These are phyloP conservation scores for Grosmannia huntii DNA, from an alignment of 2,329 filamentous ascomycete species.

Conservation along the genomic window DNA sequence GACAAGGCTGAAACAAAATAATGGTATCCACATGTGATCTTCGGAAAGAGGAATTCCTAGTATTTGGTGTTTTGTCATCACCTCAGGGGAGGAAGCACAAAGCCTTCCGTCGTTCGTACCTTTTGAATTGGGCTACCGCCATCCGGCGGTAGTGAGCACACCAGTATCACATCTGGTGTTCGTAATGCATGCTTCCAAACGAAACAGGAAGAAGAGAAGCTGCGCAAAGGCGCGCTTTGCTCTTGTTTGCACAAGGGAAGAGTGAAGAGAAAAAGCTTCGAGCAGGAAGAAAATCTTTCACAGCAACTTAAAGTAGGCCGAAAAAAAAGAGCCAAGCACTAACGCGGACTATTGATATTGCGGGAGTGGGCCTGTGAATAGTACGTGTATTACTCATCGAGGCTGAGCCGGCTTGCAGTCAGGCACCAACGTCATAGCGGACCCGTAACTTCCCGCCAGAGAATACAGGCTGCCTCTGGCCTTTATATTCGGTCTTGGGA, in stretches of 20 bases:
- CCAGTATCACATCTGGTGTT: not conserved
- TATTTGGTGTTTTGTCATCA: conserved; percentile 48
- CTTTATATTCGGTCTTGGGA: not conserved
- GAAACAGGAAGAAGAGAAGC: not conserved
- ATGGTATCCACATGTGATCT: conserved; percentile 48
- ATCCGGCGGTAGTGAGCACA: not conserved
- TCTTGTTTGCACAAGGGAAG: not conserved
- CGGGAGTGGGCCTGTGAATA: not conserved
- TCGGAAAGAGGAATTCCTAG: conserved; percentile 58
- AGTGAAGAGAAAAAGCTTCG: not conserved
- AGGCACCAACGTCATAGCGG: not conserved
- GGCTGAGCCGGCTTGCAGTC: too few relatives aligned
- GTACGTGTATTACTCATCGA: not conserved
- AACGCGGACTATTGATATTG: not conserved
- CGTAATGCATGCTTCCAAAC: too few relatives aligned
- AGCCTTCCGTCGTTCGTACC: conserved; percentile 25
- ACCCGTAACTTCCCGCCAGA: not conserved
- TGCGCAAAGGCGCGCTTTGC: not conserved
- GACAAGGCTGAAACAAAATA: conserved; percentile 53
- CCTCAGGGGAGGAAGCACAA: conserved; percentile 17
- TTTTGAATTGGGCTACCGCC: conserved; percentile 22
- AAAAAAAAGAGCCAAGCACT: not conserved
- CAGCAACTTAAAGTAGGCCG: not conserved
- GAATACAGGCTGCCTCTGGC: not conserved
- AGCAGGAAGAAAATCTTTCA: not conserved